phyloP scores from a whole-genome alignment of 2,329 filamentous ascomycete genomes.

The Calonectria pseudoreteaudii region DNA sequence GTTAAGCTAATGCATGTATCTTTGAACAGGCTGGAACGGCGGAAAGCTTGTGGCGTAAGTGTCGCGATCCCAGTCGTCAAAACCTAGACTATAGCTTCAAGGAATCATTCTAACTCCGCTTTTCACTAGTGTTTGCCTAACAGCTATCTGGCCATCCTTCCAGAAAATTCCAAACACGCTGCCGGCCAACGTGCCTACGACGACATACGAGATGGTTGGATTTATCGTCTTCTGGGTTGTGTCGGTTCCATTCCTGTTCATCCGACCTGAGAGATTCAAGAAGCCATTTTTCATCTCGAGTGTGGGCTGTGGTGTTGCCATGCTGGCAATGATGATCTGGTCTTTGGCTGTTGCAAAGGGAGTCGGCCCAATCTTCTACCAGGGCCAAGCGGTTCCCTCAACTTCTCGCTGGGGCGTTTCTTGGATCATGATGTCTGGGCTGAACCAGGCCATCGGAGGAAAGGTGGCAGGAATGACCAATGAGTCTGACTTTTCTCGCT shows the following conservation, averaged over 20 bases:
- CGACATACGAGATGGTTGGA: conserved; percentile 59
- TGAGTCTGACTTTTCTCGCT: conserved; percentile 46
- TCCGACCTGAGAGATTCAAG: conserved; percentile 63
- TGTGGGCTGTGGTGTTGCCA: conserved; percentile 56
- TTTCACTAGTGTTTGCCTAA: not conserved
- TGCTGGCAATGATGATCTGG: conserved; percentile 63
- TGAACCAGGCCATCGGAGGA: conserved; percentile 43
- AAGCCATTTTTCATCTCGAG: conserved; percentile 58
- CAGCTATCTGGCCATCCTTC: conserved; percentile 7
- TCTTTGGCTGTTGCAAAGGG: conserved; percentile 56
- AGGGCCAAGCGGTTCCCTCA: conserved; percentile 32
- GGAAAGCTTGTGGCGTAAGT: conserved; percentile 7
- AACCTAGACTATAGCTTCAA: not conserved
- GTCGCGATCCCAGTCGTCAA: not conserved
- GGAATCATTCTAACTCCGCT: not conserved
- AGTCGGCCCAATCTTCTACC: conserved; percentile 56
- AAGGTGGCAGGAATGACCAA: conserved; percentile 46
- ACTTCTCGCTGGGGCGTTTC: conserved; percentile 32
- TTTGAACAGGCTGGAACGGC: not conserved
- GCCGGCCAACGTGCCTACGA: conserved; percentile 51
- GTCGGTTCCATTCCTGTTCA: conserved; percentile 60
- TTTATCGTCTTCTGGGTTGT: conserved; percentile 56
- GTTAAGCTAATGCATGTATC: not conserved
- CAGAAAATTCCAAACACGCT: conserved; percentile 45
- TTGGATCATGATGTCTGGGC: conserved; percentile 44